Conservation (phyloP, 768 basidiomycete species). For the Rhodotorula paludigena region DNA sequence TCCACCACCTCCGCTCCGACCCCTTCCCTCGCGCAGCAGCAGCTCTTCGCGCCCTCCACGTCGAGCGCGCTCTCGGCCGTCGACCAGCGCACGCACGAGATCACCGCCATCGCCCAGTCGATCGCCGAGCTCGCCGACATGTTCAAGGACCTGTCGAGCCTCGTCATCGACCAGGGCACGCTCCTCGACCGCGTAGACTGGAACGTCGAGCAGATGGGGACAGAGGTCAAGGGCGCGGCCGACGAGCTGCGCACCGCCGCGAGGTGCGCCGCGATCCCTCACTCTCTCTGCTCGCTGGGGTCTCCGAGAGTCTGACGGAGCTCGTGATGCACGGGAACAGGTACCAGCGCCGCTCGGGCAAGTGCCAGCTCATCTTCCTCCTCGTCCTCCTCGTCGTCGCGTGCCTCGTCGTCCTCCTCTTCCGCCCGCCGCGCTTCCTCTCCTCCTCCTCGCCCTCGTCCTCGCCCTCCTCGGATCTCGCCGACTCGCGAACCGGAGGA, state of each 20-base stretch:
- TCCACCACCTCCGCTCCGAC: constrained; percentile 1
- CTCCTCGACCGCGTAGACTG: constrained; percentile 94
- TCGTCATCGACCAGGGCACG: constrained; percentile 97
- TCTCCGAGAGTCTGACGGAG: neutral
- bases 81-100: constrained; percentile 60
- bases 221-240: constrained; percentile 74
- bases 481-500: neutral
- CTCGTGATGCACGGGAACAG: too few species aligned
- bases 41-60: constrained; percentile 40
- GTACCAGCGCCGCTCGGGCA: constrained; percentile 89
- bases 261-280: constrained; percentile 53
- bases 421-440: constrained; percentile 47
- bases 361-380: constrained; percentile 87
- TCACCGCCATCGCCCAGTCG: constrained; percentile 83
- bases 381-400: constrained; percentile 83
- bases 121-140: constrained; percentile 88
- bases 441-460: neutral
- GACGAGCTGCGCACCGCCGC: constrained; percentile 77
- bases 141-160: constrained; percentile 85
- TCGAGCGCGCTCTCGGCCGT: constrained; percentile 50
- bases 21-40: constrained; percentile 19
- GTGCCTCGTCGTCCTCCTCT: constrained; percentile 77
- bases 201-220: constrained; percentile 88
- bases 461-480: neutral
- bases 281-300: neutral